Conservation (phyloP, 2,329 filamentous ascomycete species). For the Aspergillus tubingensis region DNA sequence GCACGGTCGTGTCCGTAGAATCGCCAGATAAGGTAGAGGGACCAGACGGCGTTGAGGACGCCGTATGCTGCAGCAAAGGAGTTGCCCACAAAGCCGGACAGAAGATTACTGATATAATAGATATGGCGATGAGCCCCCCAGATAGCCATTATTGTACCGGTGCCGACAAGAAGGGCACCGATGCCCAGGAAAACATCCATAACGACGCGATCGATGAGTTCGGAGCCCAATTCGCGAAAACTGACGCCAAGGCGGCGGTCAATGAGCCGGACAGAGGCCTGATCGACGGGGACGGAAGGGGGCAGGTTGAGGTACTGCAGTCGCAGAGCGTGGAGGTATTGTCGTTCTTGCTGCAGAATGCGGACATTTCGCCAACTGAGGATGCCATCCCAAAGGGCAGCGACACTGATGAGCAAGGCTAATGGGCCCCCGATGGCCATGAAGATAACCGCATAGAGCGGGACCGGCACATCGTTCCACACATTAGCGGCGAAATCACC, state of each 20-base stretch:
- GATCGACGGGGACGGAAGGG: conserved; percentile 11
- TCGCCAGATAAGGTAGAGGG: conserved; percentile 44
- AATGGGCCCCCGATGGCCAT: conserved; percentile 56
- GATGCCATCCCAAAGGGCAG: conserved; percentile 49
- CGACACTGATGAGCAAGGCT: conserved; percentile 48
- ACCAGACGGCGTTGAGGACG: conserved; percentile 53
- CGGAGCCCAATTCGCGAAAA: conserved; percentile 52
- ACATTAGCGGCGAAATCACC: conserved; percentile 60
- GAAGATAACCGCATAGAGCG: conserved; percentile 49
- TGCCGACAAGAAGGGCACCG: conserved; percentile 52
- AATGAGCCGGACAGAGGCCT: conserved; percentile 26
- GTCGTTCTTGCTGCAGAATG: conserved; percentile 48
- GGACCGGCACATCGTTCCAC: conserved; percentile 55
- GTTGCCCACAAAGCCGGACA: conserved; percentile 60
- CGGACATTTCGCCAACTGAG: conserved; percentile 50
- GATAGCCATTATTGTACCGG: conserved; percentile 58
- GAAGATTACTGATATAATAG: conserved; percentile 52
- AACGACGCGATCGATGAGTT: conserved; percentile 52
- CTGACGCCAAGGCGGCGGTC: conserved; percentile 49
- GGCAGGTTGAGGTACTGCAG: conserved; percentile 18
- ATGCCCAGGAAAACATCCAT: conserved; percentile 56
- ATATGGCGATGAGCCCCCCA: conserved; percentile 48
- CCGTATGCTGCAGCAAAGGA: conserved; percentile 53
- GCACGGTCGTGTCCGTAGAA: conserved; percentile 43
- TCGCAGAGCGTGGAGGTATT: conserved; percentile 29